These are phyloP conservation scores for Yarrowia galli DNA, from an alignment of 1,139 yeast species.

Conservation along the genomic window DNA sequence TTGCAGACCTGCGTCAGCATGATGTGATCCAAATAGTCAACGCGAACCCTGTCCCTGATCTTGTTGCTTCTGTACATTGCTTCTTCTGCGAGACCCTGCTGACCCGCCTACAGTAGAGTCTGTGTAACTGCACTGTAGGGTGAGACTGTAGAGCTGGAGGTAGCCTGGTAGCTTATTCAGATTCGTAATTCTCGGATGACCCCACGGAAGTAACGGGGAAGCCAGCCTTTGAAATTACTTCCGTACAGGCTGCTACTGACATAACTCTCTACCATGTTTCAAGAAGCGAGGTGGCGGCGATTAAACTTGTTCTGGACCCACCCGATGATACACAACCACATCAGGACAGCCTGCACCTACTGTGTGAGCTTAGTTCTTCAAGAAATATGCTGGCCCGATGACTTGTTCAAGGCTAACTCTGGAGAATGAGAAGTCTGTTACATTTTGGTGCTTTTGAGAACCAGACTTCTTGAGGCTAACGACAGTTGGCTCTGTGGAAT, in stretches of 20 bases:
- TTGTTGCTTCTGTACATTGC: not conserved
- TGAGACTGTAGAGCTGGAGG: not conserved
- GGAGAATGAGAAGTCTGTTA: not conserved
- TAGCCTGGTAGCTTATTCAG: conserved; percentile 7
- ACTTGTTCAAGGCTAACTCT: conserved; percentile 1
- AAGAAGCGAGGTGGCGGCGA: not conserved
- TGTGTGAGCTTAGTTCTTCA: not conserved
- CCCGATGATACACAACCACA: not conserved
- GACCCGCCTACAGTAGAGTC: conserved; percentile 8
- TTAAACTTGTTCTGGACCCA: not conserved
- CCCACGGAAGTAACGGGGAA: not conserved
- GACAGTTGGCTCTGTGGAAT: not conserved
- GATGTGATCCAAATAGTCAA: too few species aligned
- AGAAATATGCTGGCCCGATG: not conserved
- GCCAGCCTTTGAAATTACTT: not conserved
- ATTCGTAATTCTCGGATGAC: not conserved
- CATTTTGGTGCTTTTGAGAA: not conserved
- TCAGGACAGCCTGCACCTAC: not conserved
- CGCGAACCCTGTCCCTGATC: too few species aligned
- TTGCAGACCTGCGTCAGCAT: too few species aligned
- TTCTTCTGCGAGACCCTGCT: not conserved
- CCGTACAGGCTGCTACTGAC: too few species aligned
- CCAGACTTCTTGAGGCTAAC: not conserved
- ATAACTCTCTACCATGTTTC: not conserved
- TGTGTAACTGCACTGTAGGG: not conserved